Base-by-base conservation (phyloP, 768 basidiomycete species). In the Tricholoma hemisulphureum region DNA sequence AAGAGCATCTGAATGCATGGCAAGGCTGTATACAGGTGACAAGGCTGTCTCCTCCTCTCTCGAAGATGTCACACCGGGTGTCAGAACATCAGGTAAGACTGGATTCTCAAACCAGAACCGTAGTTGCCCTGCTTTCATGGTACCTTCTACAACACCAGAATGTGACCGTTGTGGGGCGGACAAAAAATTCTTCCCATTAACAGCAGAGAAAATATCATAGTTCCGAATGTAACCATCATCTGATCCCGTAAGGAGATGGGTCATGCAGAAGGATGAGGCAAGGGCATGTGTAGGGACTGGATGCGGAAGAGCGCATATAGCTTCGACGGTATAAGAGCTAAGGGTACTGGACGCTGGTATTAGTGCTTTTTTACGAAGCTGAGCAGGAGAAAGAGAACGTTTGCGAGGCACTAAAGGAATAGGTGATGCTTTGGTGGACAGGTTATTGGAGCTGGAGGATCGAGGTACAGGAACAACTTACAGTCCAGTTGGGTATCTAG, bases 41-140 rank as follows among this genome's bases (percentile, higher is more conserved):
- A 84, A 69, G 20, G 77, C 64, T 20, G 76, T 63, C 35, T 87
- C 86, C 20, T 84, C 83, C 23, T 80, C 80, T 54, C 70, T 71
- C 21, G 70, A 63, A 29, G 63, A 58, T 23, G 61, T 57, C 43
- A 69, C 67, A 56, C 61, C 56, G 21, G 60, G 61, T 65, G 69
- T 71, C 37, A 66, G 61, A 11, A 63, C 57, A 49, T 71, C 74
- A 35, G 67, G 65, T 26, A 70, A 59, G 6, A 68, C 65, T 10
- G 84, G 83, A 67, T 94, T 95, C 73, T 90, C 91, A 93, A 93
- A 98, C 93, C 95, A 98, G 55, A 78, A 91, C 35, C 88, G 82
- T 26, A 91, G 77, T 57, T 94, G 91, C 0, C 91, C 94, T 10
- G 91, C 84, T 69, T 95, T 95, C 81, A 93, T 90, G 51, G 89